phyloP scores from a whole-genome alignment of 192 early-diverging fungal genomes.

The Piromyces sp. region DNA sequence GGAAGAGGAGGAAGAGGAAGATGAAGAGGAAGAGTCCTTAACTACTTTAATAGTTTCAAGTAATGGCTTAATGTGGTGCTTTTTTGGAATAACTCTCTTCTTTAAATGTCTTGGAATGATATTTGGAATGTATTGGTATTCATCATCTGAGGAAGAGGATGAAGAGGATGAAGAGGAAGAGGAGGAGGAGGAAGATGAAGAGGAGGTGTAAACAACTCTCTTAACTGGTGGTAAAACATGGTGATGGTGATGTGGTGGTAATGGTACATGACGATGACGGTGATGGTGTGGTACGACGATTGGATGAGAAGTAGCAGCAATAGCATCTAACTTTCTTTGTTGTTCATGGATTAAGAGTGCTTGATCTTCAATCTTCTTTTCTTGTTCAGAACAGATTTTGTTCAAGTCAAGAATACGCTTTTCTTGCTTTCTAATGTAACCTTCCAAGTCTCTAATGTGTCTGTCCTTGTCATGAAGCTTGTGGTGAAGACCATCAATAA shows the following conservation, averaged over 20 bases:
- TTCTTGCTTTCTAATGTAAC: neutral
- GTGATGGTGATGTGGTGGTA: neutral
- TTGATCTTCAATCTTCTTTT: neutral
- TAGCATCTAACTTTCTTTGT: neutral
- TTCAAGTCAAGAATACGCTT: neutral
- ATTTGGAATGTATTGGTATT: neutral
- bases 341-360: neutral
- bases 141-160: neutral
- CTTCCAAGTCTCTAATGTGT: neutral
- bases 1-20: neutral
- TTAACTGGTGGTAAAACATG: neutral
- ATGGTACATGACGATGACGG: neutral
- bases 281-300: neutral
- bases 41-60: neutral
- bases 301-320: neutral
- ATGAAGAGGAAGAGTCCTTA: neutral
- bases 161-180: neutral
- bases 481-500: neutral
- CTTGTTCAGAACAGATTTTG: neutral
- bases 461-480: neutral
- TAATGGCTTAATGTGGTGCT: neutral
- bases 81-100: neutral
- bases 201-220: neutral
- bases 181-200: neutral
- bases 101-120: neutral